A percentile compares a stretch with the other conserved stretches of the same genome.
These are phyloP conservation scores for Pleurotus sapidus DNA, from an alignment of 768 basidiomycete species.

Conservation along the genomic window DNA sequence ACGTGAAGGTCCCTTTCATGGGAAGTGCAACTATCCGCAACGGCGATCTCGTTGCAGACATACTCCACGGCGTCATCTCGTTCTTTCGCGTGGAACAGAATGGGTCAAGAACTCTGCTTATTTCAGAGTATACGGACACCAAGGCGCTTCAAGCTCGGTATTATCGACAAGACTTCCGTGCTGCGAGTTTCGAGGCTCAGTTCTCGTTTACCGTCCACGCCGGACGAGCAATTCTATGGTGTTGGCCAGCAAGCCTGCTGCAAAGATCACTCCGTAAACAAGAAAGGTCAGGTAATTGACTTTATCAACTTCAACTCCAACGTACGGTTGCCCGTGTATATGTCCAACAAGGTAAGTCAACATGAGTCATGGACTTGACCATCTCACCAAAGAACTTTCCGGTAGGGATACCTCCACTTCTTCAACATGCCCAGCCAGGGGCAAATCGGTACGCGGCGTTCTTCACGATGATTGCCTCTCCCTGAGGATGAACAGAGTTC, in stretches of 20 bases:
- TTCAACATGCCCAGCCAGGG: conserved; percentile 35
- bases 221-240: conserved; percentile 33
- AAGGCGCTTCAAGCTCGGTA: conserved; percentile 26
- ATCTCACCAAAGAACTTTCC: no score
- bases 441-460: conserved; percentile 22
- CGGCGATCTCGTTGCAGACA: conserved; percentile 26
- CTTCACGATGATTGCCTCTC: no score
- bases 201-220: conserved; percentile 28
- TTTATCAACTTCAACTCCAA: conserved; percentile 34
- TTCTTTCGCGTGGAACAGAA: conserved; percentile 28
- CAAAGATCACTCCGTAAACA: conserved; percentile 32
- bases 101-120: conserved; percentile 22
- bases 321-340: conserved; percentile 30
- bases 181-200: conserved; percentile 27
- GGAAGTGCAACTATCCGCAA: conserved; percentile 28
- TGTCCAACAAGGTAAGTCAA: conserved; percentile 30
- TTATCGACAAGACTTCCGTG: conserved; percentile 29
- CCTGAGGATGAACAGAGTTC: conserved; percentile 20
- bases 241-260: conserved; percentile 35
- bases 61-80: conserved; percentile 21
- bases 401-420: conserved; percentile 31
- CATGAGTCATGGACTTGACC: no score
- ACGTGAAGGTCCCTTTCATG: conserved; percentile 22
- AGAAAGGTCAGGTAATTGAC: conserved; percentile 36
- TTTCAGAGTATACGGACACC: conserved; percentile 27